These are phyloP conservation scores for Sphaerulina musiva DNA, from an alignment of 2,329 filamentous ascomycete species.

Conservation along the genomic window DNA sequence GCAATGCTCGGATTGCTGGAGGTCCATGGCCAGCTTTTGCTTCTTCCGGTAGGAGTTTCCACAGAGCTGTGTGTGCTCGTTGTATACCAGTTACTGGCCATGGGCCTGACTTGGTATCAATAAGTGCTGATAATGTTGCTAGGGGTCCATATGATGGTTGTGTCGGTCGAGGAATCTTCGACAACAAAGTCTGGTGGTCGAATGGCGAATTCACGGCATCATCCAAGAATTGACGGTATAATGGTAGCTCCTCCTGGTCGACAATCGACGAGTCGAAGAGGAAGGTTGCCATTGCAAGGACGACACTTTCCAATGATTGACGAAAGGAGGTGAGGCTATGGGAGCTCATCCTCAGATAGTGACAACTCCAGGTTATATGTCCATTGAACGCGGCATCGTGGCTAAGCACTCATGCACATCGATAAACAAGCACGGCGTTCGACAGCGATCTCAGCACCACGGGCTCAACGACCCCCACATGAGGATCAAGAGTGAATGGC, in stretches of 20 bases:
- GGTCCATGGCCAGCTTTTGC: constrained; percentile 30
- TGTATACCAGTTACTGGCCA: constrained; percentile 31
- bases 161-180: constrained; percentile 18
- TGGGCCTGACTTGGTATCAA: constrained; percentile 20
- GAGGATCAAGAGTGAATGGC: not conserved
- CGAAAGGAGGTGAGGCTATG: not conserved
- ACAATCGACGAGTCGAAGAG: constrained; percentile 11
- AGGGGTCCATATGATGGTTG: constrained; percentile 25
- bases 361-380: not conserved
- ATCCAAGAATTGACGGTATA: constrained; percentile 12
- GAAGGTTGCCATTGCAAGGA: constrained; percentile 14
- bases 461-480: not conserved
- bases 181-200: constrained; percentile 10
- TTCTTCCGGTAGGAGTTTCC: constrained; percentile 36
- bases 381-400: not conserved
- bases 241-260: constrained; percentile 7
- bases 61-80: constrained; percentile 34
- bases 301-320: not conserved
- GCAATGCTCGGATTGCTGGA: constrained; percentile 12
- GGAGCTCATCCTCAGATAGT: not conserved
- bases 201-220: not conserved
- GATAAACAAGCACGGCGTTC: constrained; percentile 5
- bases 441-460: constrained; percentile 2
- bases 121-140: constrained; percentile 24
- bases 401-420: constrained; percentile 2